Conservation (phyloP, 2,329 filamentous ascomycete genomes). For the Alternaria tenuissima region DNA sequence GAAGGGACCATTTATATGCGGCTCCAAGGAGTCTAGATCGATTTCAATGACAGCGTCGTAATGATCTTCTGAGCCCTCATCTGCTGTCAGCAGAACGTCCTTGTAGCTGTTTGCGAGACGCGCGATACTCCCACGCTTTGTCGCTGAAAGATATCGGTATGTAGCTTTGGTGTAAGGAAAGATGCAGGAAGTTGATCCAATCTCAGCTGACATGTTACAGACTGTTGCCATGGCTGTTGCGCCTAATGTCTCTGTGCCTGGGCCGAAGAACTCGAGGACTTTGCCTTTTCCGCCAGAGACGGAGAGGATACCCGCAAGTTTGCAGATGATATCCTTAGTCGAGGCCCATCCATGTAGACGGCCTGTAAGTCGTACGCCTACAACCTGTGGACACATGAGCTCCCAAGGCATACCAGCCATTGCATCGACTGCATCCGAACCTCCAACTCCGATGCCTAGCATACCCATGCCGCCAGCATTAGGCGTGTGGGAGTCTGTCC, state of each 20-base stretch:
- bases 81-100: slow-evolving; percentile 34
- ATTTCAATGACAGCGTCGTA: slow-evolving; percentile 48
- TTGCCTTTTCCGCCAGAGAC: slow-evolving; percentile 49
- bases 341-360: slow-evolving; percentile 44
- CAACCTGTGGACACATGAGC: slow-evolving; percentile 42
- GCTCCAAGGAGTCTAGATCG: slow-evolving; percentile 45
- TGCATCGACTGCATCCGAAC: slow-evolving; percentile 39
- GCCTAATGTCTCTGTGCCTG: slow-evolving; percentile 41
- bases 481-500: slow-evolving; percentile 51
- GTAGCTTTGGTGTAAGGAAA: slow-evolving; percentile 42
- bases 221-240: slow-evolving; percentile 52
- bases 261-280: slow-evolving; percentile 51
- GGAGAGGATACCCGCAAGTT: slow-evolving; percentile 47
- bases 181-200: slow-evolving; percentile 50
- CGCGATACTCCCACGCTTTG: slow-evolving; percentile 37
- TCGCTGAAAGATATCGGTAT: slow-evolving; percentile 42
- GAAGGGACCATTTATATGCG: slow-evolving; percentile 50
- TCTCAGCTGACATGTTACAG: slow-evolving; percentile 52
- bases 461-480: slow-evolving; percentile 51
- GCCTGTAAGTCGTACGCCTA: slow-evolving; percentile 45
- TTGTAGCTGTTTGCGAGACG: slow-evolving; percentile 31
- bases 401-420: slow-evolving; percentile 50
- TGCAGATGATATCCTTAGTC: slow-evolving; percentile 51
- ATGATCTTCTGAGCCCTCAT: slow-evolving; percentile 44
- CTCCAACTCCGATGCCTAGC: slow-evolving; percentile 47